These are phyloP conservation scores for Biscogniauxia marginata DNA, from an alignment of 2,329 filamentous ascomycete species.

Conservation along the genomic window DNA sequence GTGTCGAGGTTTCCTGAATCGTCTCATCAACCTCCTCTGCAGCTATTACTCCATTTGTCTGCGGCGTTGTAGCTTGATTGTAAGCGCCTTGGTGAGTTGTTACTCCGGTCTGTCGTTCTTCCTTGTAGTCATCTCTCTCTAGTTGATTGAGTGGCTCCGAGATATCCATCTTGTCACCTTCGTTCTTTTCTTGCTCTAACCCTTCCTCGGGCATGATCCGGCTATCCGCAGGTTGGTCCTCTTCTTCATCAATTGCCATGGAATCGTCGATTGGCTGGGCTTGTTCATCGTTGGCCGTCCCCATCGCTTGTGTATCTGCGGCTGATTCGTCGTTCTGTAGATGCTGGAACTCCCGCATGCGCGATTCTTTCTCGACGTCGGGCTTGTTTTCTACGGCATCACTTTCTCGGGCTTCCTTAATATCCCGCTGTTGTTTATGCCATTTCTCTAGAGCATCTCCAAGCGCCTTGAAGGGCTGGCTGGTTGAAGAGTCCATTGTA, in stretches of 20 bases:
- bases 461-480: slow-evolving; percentile 87
- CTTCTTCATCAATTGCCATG: slow-evolving; percentile 78
- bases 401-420: slow-evolving; percentile 60
- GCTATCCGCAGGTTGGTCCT: slow-evolving; percentile 51
- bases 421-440: slow-evolving; percentile 86
- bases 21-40: slow-evolving; percentile 49
- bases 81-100: slow-evolving; percentile 59
- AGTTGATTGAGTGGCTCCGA: slow-evolving; percentile 39
- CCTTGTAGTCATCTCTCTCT: slow-evolving; percentile 44
- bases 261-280: slow-evolving; percentile 81
- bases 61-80: slow-evolving; percentile 48
- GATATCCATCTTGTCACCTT: slow-evolving; percentile 46
- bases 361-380: slow-evolving; percentile 47
- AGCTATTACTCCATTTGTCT: slow-evolving; percentile 28
- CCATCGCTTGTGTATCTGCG: slow-evolving; percentile 88
- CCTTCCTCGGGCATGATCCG: slow-evolving; percentile 54
- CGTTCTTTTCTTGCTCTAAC: slow-evolving; percentile 44
- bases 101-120: slow-evolving; percentile 59
- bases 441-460: slow-evolving; percentile 90
- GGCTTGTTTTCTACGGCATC: slow-evolving; percentile 52
- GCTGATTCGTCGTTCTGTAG: slow-evolving; percentile 77
- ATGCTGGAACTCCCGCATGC: slow-evolving; percentile 90
- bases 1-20: slow-evolving; percentile 55
- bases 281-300: slow-evolving; percentile 83
- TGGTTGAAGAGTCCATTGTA: slow-evolving; percentile 42